phyloP scores from a whole-genome alignment of 768 basidiomycete species.

The Amanita inopinata region DNA sequence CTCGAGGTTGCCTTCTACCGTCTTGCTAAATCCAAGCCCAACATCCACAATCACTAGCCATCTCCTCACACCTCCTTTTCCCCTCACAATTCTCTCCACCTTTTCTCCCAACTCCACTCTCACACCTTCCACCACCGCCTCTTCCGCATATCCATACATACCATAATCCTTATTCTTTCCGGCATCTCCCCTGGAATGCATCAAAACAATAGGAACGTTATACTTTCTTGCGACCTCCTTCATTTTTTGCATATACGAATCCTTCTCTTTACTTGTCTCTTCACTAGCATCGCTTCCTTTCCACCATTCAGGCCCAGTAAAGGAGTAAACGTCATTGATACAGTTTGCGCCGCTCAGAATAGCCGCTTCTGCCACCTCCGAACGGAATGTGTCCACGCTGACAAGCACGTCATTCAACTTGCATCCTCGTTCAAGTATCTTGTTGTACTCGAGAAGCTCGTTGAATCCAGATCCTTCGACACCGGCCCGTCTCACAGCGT shows the following conservation, averaged over 20 bases:
- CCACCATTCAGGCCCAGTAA: slow-evolving; percentile 39
- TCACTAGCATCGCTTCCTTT: neutral
- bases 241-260: slow-evolving; percentile 47
- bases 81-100: slow-evolving; percentile 54
- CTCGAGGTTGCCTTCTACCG: slow-evolving; percentile 59
- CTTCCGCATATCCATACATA: slow-evolving; percentile 29
- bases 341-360: slow-evolving; percentile 80
- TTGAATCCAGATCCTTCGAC: slow-evolving; percentile 6
- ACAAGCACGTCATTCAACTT: slow-evolving; percentile 35
- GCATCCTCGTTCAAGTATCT: neutral
- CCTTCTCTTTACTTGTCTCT: slow-evolving; percentile 19
- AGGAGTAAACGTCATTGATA: slow-evolving; percentile 88
- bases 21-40: slow-evolving; percentile 92
- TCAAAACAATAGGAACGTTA: slow-evolving; percentile 76
- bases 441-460: slow-evolving; percentile 1
- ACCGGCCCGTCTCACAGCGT: slow-evolving; percentile 36
- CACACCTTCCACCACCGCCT: slow-evolving; percentile 55
- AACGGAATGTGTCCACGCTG: slow-evolving; percentile 87
- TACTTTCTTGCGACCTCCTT: slow-evolving; percentile 50
- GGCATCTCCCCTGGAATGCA: slow-evolving; percentile 90
- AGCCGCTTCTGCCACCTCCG: slow-evolving; percentile 64
- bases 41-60: slow-evolving; percentile 92
- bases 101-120: slow-evolving; percentile 61
- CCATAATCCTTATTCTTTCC: slow-evolving; percentile 61
- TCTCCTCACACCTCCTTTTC: slow-evolving; percentile 61